These are phyloP conservation scores for Penicillium sp. DNA, from an alignment of 2,329 filamentous ascomycete genomes.

Conservation along the genomic window DNA sequence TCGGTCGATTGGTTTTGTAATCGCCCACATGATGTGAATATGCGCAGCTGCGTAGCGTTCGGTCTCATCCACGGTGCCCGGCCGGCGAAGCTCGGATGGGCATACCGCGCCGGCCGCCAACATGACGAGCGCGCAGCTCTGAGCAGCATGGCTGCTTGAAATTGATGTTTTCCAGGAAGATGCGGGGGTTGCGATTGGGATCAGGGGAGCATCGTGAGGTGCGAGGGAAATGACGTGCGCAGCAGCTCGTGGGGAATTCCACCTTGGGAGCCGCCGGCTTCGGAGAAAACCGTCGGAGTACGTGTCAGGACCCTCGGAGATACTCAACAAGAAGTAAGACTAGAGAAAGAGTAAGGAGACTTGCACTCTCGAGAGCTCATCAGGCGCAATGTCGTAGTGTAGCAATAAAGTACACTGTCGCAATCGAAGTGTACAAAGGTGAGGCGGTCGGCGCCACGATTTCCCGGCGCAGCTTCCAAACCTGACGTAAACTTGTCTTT, in stretches of 20 bases:
- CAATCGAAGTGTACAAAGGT: conserved; percentile 22
- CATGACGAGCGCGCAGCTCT: conserved; percentile 37
- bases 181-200: conserved; percentile 1
- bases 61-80: conserved; percentile 24
- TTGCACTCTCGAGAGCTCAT: conserved; percentile 1
- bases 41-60: conserved; percentile 27
- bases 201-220: conserved; percentile 28
- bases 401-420: conserved; percentile 17
- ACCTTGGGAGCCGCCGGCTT: conserved; percentile 32
- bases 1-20: conserved; percentile 24
- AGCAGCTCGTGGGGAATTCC: conserved; percentile 21
- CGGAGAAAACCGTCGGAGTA: conserved; percentile 29
- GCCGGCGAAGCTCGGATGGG: conserved; percentile 24
- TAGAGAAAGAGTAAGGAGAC: neutral
- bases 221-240: conserved; percentile 13
- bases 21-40: conserved; percentile 27
- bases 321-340: neutral
- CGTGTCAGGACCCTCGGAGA: neutral
- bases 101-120: conserved; percentile 31
- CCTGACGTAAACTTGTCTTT: conserved; percentile 25
- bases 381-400: neutral
- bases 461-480: conserved; percentile 21
- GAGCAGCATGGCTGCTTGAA: conserved; percentile 35
- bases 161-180: neutral
- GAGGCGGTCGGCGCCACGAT: conserved; percentile 22